These are phyloP conservation scores for Haberlea rhodopensis DNA, from an alignment of 257 asterid species.

Conservation along the genomic window DNA sequence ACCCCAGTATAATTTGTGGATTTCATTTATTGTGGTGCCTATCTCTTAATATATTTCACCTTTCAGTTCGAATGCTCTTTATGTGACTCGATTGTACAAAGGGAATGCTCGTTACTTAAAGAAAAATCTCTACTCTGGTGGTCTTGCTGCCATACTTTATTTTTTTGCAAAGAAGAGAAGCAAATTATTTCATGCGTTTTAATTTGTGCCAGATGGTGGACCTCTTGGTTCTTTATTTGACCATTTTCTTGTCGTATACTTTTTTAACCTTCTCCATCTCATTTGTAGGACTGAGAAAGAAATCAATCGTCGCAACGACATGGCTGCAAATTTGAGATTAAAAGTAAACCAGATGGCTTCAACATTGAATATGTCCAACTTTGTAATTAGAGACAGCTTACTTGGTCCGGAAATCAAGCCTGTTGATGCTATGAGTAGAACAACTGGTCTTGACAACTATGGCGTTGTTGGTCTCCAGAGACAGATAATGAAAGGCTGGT, in stretches of 20 bases:
- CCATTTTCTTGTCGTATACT: not conserved
- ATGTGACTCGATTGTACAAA: not conserved
- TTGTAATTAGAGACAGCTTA: constrained; percentile 85
- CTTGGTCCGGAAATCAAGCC: constrained; percentile 93
- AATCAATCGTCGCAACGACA: constrained; percentile 85
- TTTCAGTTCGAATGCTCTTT: not conserved
- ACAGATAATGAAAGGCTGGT: constrained; percentile 86
- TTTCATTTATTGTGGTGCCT: not conserved
- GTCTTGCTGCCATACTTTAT: not conserved
- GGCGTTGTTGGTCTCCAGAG: constrained; percentile 90
- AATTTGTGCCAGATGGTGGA: too few species aligned
- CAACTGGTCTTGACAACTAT: constrained; percentile 73
- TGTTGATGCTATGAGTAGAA: constrained; percentile 77
- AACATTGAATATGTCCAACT: constrained; percentile 78
- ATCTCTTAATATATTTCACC: not conserved
- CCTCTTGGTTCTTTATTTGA: constrained; percentile 9
- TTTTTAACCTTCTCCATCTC: constrained; percentile 20
- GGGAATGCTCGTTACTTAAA: not conserved
- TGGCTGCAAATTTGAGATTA: constrained; percentile 61
- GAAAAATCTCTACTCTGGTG: not conserved
- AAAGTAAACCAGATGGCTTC: constrained; percentile 88
- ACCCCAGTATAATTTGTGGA: not conserved
- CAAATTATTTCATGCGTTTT: too few species aligned
- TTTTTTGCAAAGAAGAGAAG: not conserved
- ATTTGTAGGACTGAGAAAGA: constrained; percentile 77